phyloP scores from a whole-genome alignment of 202 grass and related monocot genomes.

The Tripidium arundinaceum region DNA sequence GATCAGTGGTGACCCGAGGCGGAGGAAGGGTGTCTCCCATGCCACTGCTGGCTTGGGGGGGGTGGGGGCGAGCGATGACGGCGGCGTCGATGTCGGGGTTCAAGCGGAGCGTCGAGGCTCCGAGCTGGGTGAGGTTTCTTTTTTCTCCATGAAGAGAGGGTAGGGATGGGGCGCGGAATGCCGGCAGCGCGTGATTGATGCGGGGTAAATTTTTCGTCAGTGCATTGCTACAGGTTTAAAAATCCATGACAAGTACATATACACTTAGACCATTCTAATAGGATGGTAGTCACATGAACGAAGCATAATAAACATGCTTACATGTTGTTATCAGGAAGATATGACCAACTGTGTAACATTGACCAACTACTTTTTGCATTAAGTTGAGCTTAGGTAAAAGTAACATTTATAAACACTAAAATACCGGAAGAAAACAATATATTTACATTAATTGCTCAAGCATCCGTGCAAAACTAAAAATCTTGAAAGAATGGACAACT shows the following conservation, averaged over 20 bases:
- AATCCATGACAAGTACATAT: not conserved
- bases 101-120: no score
- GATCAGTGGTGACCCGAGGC: no score
- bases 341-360: not conserved
- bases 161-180: no score
- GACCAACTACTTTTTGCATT: slow-evolving; percentile 4
- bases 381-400: slow-evolving; percentile 7
- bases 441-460: slow-evolving; percentile 1
- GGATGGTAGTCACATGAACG: slow-evolving; percentile 17
- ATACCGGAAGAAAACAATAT: slow-evolving; percentile 1
- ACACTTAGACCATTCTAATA: slow-evolving; percentile 4
- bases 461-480: slow-evolving; percentile 1
- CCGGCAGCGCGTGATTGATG: no score
- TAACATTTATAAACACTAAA: not conserved
- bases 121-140: no score
- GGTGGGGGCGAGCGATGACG: no score
- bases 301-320: not conserved
- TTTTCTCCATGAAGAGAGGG: no score
- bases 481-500: not conserved
- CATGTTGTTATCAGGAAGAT: not conserved
- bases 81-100: no score
- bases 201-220: no score
- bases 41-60: no score
- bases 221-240: no score
- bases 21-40: no score